phyloP scores from a whole-genome alignment of 345 rosid genomes.

The Anastatica hierochuntica region DNA sequence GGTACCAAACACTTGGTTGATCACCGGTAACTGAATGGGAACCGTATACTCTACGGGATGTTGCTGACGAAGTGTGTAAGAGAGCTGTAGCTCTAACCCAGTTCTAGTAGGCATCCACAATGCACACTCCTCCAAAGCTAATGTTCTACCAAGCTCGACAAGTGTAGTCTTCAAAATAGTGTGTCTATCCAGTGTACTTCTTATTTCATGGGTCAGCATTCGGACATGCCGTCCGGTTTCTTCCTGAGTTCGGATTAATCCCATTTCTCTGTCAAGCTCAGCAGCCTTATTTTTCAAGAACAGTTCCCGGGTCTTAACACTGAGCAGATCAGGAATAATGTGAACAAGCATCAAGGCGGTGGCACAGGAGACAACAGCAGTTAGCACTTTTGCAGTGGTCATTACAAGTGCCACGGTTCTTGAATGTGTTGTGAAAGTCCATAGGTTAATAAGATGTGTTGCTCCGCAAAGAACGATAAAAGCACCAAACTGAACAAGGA shows the following conservation, averaged over 20 bases:
- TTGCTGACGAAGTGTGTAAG: conserved; percentile 86
- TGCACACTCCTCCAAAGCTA: conserved; percentile 90
- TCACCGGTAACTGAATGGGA: conserved; percentile 90
- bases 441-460: conserved; percentile 84
- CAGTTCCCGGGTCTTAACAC: conserved; percentile 83
- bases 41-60: conserved; percentile 90
- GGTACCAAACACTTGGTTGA: conserved; percentile 73
- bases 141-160: conserved; percentile 84
- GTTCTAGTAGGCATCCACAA: conserved; percentile 99
- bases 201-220: conserved; percentile 92
- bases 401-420: conserved; percentile 74
- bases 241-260: conserved; percentile 90
- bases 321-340: conserved; percentile 84
- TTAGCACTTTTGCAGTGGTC: conserved; percentile 69
- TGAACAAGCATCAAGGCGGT: conserved; percentile 98
- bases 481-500: conserved; percentile 98
- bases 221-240: conserved; percentile 95
- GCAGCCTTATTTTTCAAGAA: conserved; percentile 96
- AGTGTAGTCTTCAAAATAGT: conserved; percentile 89
- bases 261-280: conserved; percentile 97
- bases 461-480: conserved; percentile 99
- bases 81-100: conserved; percentile 90
- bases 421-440: conserved; percentile 72
- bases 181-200: conserved; percentile 93
- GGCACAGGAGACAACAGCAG: conserved; percentile 86